Conservation (phyloP, 306 rosid species). For the Malus sieversii region DNA sequence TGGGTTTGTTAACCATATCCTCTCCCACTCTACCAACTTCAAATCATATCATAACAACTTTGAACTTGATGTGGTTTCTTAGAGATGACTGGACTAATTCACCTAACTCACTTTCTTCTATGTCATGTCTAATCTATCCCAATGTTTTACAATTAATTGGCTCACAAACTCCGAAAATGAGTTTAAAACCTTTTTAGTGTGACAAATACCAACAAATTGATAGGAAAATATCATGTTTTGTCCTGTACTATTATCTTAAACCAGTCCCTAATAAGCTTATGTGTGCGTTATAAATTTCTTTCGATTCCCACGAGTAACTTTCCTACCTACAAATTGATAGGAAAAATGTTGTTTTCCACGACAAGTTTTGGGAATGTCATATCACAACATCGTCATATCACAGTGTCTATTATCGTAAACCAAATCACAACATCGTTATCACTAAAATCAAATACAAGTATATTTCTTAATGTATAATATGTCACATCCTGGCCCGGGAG, state of each 20-base stretch:
- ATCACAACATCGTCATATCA: no score
- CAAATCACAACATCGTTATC: no score
- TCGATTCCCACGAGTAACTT: not conserved
- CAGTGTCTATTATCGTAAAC: no score
- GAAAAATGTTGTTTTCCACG: no score
- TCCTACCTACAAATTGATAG: not conserved
- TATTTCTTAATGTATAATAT: no score
- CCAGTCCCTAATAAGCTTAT: not conserved
- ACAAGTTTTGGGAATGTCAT: no score
- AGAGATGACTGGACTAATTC: not conserved
- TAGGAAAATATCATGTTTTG: not conserved
- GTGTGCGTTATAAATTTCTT: not conserved
- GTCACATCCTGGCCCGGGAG: no score
- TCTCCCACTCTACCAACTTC: constrained; percentile 14
- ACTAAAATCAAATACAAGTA: no score
- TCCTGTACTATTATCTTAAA: not conserved
- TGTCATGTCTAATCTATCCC: not conserved
- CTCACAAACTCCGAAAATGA: not conserved
- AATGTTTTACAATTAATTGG: not conserved
- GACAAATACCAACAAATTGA: not conserved
- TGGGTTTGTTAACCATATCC: not conserved
- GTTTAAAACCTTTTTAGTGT: not conserved
- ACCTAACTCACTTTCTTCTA: constrained; percentile 8
- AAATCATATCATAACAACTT: constrained; percentile 23
- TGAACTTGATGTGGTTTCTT: constrained; percentile 11